These are phyloP conservation scores for Pseudocercospora fijiensis DNA, from an alignment of 2,329 filamentous ascomycete genomes.

Conservation along the genomic window DNA sequence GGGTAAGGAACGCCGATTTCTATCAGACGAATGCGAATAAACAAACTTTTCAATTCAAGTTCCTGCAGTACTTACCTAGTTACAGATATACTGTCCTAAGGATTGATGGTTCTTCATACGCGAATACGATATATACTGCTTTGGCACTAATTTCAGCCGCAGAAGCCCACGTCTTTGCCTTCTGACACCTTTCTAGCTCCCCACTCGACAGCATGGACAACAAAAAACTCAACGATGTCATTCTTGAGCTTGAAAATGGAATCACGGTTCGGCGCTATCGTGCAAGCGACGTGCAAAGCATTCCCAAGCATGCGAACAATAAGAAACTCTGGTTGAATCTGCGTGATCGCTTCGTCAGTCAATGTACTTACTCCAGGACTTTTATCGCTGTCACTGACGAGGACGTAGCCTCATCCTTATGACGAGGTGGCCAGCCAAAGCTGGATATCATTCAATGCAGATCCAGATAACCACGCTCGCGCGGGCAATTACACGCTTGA, in stretches of 20 bases:
- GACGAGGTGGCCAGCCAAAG: constrained; percentile 34
- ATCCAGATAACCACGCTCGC: constrained; percentile 13
- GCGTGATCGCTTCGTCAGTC: constrained; percentile 37
- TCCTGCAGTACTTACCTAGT: neutral
- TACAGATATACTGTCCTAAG: neutral
- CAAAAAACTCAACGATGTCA: neutral
- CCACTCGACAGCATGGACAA: neutral
- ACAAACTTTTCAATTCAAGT: neutral
- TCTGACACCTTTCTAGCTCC: neutral
- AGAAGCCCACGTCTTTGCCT: neutral
- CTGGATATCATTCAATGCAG: constrained; percentile 40
- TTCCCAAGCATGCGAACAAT: constrained; percentile 35
- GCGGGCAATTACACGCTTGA: constrained; percentile 27
- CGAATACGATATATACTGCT: neutral
- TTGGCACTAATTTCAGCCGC: neutral
- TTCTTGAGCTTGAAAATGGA: constrained; percentile 13
- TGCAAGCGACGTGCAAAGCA: constrained; percentile 35
- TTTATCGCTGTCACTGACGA: neutral
- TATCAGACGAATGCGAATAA: neutral
- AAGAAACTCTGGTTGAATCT: constrained; percentile 39
- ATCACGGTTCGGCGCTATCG: constrained; percentile 26
- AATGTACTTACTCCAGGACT: neutral
- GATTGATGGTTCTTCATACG: neutral
- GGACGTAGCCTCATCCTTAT: constrained; percentile 39
- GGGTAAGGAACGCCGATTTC: neutral